Base-by-base conservation (phyloP, 805 yeast genomes). In the Myxozyma neotropica region DNA sequence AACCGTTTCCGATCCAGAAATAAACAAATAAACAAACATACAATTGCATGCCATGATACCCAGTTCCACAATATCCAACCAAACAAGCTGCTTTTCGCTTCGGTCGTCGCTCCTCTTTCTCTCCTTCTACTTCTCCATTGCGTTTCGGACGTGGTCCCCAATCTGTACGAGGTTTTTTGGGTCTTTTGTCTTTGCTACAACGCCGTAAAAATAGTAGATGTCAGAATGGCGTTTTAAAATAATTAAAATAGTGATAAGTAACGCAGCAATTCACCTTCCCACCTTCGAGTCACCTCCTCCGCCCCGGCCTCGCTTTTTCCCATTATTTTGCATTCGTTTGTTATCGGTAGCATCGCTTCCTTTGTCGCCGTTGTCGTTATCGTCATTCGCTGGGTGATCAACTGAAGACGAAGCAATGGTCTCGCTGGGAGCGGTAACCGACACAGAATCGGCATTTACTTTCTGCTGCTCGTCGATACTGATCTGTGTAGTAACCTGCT, bases 21-120 rank as follows among this genome's bases (percentile, higher is more conserved):
- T n/a, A n/a, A n/a, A n/a, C n/a, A n/a, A n/a, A n/a, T n/a, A n/a
- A n/a, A n/a, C 21, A 17, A 3, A 48, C 43, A 23, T 36, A 36
- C 57, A 61, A 23, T 50, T 92, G 98, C 96, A 92, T 89, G 6
- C 98, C 98, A 73, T 89, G 94, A 75, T 92, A 92, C 0, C 97
- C 97, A 0, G 96, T 86, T 43, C 98, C 98, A 72, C 97, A 92
- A 76, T 92, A 92, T 3, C 98, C 97, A 65, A 92, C 79, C 84
- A 89, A 80, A 69, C 88, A 84, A 0, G 96, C 97, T 23, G 90
- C 96, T 71, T 92, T 92, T 68, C 84, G 82, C 79, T 92, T 92
- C 23, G 69, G 89, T 80, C 70, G 64, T 23, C 79, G 56, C 4
- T 66, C 70, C 48, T 69, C 73, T 23, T 46, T 52, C 24, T 55